Evolutionary conservation across 495 filamentous ascomycete genomes (phyloP).

Genomic region (Penicillium longicatenatum): DNA sequence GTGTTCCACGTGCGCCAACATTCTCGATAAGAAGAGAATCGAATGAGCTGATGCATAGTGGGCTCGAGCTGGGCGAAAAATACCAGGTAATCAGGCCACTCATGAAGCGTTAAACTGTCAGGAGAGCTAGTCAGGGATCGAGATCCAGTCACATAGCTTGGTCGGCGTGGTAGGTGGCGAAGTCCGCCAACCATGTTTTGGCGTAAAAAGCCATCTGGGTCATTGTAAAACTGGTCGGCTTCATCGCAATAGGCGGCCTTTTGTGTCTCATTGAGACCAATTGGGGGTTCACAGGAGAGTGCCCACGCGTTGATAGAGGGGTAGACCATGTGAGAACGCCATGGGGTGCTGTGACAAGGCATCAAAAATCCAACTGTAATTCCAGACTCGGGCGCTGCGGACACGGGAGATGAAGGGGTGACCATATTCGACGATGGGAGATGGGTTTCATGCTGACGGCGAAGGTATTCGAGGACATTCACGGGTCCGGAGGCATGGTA

Average conservation of each 20-base stretch:
- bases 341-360: slow-evolving; percentile 97
- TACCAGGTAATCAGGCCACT: slow-evolving; percentile 64
- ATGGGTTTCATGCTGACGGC: slow-evolving; percentile 61
- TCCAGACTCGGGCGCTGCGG: background rate
- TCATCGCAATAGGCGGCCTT: slow-evolving; percentile 77
- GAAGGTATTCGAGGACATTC: slow-evolving; percentile 71
- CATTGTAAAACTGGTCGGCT: slow-evolving; percentile 83
- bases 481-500: slow-evolving; percentile 80
- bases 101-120: slow-evolving; percentile 20
- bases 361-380: slow-evolving; percentile 84
- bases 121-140: background rate
- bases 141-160: slow-evolving; percentile 28
- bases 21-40: slow-evolving; percentile 60
- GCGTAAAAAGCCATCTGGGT: slow-evolving; percentile 62
- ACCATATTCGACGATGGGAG: slow-evolving; percentile 31
- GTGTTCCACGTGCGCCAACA: slow-evolving; percentile 80
- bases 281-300: slow-evolving; percentile 85
- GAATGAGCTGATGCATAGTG: slow-evolving; percentile 49
- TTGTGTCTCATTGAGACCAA: slow-evolving; percentile 59
- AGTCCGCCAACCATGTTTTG: slow-evolving; percentile 48
- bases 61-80: slow-evolving; percentile 66
- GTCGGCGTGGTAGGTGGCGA: slow-evolving; percentile 41
- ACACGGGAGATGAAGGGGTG: background rate
- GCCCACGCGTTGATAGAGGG: slow-evolving; percentile 79
- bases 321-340: slow-evolving; percentile 83